Evolutionary conservation across 169 alveolate genomes (phyloP), one percentile per base, ranked within the genome.

Genomic region (Cryptosporidium baileyi): DNA sequence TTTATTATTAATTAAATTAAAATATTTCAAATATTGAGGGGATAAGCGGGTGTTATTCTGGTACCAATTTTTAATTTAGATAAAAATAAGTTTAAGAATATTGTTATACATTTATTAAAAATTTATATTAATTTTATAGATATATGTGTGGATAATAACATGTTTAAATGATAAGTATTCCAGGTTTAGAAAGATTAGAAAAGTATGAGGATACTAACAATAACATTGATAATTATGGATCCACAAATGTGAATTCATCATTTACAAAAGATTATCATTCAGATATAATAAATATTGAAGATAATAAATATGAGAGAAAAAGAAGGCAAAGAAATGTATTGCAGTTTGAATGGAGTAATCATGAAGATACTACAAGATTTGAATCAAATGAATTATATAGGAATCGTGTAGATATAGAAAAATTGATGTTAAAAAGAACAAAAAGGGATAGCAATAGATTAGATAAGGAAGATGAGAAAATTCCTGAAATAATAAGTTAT

Each of bases 331-430:
- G 89, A 51, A 93, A 92, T 43, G 89, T 92, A 4, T 94, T 95
- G 44, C 90, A 91, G 63, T 94, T 94, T 63, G 97, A 95, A 47
- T 95, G 97, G 97, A 95, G 93, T 60, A 91, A 90, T 38, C 82
- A 94, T 24, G 97, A 95, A 61, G 97, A 95, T 74, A 95, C 97
- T 5, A 74, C 93, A 19, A 63, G 62, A 57, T 82, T 82, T 51
- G 97, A 93, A 41, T 90, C 88, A 82, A 96, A 97, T 80, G 98
- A 97, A 1, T 80, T 95, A 30, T 97, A 95, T 88, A 93, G 90
- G 60, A 89, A 95, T 62, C 67, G 97, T 36, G 89, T 94, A 32
- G 40, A 94, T 62, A 94, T 67, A 63, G 82, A 63, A 30, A 61
- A 67, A 57, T 54, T 80, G 32, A 44, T 28, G 80, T 80, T 15